Conservation (phyloP, 345 rosid species). For the Corchorus capsularis region DNA sequence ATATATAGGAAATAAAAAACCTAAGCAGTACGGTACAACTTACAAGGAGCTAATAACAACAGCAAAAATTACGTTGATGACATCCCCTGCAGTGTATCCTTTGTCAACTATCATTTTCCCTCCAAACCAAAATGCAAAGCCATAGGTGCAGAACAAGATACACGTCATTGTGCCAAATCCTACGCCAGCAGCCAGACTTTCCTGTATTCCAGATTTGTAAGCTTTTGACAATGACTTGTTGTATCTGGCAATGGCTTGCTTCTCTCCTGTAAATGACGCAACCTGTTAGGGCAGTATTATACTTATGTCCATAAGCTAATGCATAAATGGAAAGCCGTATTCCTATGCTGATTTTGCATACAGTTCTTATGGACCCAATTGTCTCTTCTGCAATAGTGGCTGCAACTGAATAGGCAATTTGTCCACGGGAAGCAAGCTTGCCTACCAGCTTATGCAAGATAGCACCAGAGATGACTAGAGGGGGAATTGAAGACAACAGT, state of each 20-base stretch:
- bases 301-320: background rate
- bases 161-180: constrained; percentile 59
- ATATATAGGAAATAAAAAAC: background rate
- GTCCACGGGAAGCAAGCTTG: constrained; percentile 64
- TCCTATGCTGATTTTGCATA: constrained; percentile 26
- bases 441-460: constrained; percentile 45
- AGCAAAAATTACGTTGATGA: constrained; percentile 63
- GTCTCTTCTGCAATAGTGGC: constrained; percentile 73
- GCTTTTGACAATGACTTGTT: constrained; percentile 58
- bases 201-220: constrained; percentile 60
- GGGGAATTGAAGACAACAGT: constrained; percentile 68
- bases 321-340: background rate
- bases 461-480: constrained; percentile 62
- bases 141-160: constrained; percentile 53
- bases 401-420: constrained; percentile 68
- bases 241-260: constrained; percentile 59
- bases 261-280: constrained; percentile 88
- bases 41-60: constrained; percentile 80
- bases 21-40: constrained; percentile 15
- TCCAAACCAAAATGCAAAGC: constrained; percentile 78
- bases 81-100: constrained; percentile 75
- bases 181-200: constrained; percentile 63
- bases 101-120: constrained; percentile 70
- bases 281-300: constrained; percentile 46
- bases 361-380: constrained; percentile 79